These are phyloP conservation scores for Fusarium staphyleae DNA, from an alignment of 2,329 filamentous ascomycete genomes.

Conservation along the genomic window DNA sequence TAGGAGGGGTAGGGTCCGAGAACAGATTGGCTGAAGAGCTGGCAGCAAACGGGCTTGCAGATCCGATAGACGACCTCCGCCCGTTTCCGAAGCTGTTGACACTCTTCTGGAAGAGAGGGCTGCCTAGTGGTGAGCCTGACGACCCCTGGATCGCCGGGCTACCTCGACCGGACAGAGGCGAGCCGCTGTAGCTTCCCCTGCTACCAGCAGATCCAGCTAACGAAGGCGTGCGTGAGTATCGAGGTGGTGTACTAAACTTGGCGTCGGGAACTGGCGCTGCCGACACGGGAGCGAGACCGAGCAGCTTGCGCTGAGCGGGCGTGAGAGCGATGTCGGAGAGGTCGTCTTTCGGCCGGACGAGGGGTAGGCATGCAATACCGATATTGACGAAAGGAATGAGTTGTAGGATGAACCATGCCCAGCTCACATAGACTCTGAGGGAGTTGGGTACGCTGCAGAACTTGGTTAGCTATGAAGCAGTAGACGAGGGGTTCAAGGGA, in stretches of 20 bases:
- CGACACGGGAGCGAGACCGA: constrained; percentile 77
- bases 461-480: constrained; percentile 22
- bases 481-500: neutral
- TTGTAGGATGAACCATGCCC: constrained; percentile 58
- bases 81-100: constrained; percentile 59
- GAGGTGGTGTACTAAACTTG: constrained; percentile 81
- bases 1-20: constrained; percentile 72
- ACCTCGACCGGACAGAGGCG: constrained; percentile 64
- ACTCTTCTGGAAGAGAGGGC: constrained; percentile 73
- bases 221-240: constrained; percentile 80
- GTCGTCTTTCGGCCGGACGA: constrained; percentile 76
- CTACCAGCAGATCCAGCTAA: constrained; percentile 68
- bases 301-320: constrained; percentile 73
- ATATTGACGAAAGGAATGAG: constrained; percentile 75
- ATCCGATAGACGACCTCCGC: constrained; percentile 68
- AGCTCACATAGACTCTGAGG: constrained; percentile 50
- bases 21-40: constrained; percentile 58
- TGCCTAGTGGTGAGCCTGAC: constrained; percentile 50
- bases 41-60: constrained; percentile 59
- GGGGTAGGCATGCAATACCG: constrained; percentile 71
- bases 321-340: constrained; percentile 91
- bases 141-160: constrained; percentile 53
- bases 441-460: constrained; percentile 44
- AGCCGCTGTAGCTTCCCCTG: constrained; percentile 63
- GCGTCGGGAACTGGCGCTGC: constrained; percentile 71